These are phyloP conservation scores for Phaffia tasmanica DNA, from an alignment of 768 basidiomycete species.

Conservation along the genomic window DNA sequence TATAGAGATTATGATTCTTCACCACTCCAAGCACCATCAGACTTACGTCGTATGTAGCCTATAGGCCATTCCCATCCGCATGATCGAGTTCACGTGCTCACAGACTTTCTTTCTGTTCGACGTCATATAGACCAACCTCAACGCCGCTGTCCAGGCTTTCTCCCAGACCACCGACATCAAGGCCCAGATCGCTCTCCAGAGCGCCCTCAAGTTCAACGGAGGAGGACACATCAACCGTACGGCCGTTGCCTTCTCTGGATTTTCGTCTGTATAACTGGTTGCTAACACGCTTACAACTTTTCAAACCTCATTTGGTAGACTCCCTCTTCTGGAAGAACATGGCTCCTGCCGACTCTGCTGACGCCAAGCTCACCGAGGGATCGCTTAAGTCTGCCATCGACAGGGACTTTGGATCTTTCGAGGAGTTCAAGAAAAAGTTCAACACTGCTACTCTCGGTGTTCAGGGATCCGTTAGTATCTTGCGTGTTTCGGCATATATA, in stretches of 20 bases:
- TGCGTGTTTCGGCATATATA: no score
- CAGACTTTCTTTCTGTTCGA: not conserved
- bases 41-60: conserved; percentile 46
- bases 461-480: conserved; percentile 52
- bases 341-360: conserved; percentile 53
- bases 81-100: not conserved
- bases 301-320: conserved; percentile 34
- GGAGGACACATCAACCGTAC: conserved; percentile 41
- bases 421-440: conserved; percentile 65
- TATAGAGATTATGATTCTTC: conserved; percentile 78
- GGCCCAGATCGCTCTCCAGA: conserved; percentile 66
- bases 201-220: conserved; percentile 91
- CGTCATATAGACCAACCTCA: conserved; percentile 21
- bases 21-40: conserved; percentile 93
- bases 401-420: conserved; percentile 58
- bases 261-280: not conserved
- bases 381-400: conserved; percentile 57
- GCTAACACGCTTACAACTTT: conserved; percentile 50
- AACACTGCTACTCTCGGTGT: conserved; percentile 74
- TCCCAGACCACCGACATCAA: conserved; percentile 26
- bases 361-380: conserved; percentile 41
- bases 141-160: conserved; percentile 24
- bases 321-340: conserved; percentile 95
- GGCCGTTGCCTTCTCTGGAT: not conserved
- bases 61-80: not conserved